phyloP scores from a whole-genome alignment of 2,329 filamentous ascomycete species.

The Thelonectria discophora region DNA sequence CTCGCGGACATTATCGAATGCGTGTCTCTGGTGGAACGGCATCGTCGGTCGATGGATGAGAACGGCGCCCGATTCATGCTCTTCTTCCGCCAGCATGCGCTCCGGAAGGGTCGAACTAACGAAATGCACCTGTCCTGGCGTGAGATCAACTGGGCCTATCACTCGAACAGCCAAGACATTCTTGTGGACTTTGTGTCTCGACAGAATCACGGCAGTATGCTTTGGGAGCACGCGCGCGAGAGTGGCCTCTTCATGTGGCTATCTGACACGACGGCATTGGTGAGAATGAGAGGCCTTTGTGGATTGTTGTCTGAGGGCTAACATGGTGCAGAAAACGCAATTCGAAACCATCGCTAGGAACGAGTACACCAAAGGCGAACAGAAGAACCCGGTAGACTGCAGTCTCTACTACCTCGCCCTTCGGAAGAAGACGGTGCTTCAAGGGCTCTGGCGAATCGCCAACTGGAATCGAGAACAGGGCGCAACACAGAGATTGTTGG shows the following conservation, averaged over 20 bases:
- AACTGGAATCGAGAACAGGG: conserved; percentile 86
- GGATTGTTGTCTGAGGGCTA: conserved; percentile 7
- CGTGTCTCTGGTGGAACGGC: conserved; percentile 82
- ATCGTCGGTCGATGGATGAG: conserved; percentile 87
- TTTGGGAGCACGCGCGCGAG: conserved; percentile 86
- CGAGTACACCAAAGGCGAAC: conserved; percentile 88
- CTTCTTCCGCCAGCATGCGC: conserved; percentile 83
- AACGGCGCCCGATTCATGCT: conserved; percentile 89
- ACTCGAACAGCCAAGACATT: conserved; percentile 88
- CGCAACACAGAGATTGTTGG: conserved; percentile 79
- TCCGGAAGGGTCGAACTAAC: conserved; percentile 71
- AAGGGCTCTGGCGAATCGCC: conserved; percentile 95
- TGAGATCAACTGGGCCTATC: conserved; percentile 87
- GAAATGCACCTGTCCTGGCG: conserved; percentile 76
- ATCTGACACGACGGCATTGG: conserved; percentile 77
- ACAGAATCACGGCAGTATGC: conserved; percentile 80
- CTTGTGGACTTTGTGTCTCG: conserved; percentile 82
- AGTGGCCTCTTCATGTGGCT: conserved; percentile 97
- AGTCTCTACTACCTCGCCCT: conserved; percentile 91
- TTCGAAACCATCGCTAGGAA: conserved; percentile 93
- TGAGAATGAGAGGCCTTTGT: conserved; percentile 53
- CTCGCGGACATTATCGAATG: conserved; percentile 87
- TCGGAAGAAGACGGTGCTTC: conserved; percentile 86
- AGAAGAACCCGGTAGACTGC: conserved; percentile 91
- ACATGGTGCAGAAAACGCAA: conserved; percentile 59